These are phyloP conservation scores for Trichaptum fuscoviolaceum DNA, from an alignment of 768 basidiomycete species.

Conservation along the genomic window DNA sequence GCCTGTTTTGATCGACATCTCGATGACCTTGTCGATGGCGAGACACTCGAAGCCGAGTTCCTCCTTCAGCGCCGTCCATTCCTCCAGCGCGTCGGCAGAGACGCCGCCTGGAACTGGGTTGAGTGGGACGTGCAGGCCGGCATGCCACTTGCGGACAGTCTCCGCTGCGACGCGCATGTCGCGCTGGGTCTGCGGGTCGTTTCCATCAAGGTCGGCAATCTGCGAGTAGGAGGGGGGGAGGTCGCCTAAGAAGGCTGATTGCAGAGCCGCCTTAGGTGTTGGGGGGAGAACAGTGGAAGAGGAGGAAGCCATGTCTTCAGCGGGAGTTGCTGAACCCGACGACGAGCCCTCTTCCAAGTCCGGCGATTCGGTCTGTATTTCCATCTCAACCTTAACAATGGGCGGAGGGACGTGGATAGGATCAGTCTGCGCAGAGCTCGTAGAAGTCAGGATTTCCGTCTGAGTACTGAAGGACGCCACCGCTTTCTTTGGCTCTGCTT, in stretches of 20 bases:
- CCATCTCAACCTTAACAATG: constrained; percentile 37
- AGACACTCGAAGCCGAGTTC: constrained; percentile 74
- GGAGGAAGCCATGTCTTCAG: constrained; percentile 63
- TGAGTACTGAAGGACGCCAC: constrained; percentile 49
- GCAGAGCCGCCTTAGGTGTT: constrained; percentile 49
- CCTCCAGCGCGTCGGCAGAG: constrained; percentile 61
- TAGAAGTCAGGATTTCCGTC: constrained; percentile 37
- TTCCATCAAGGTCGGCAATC: constrained; percentile 35
- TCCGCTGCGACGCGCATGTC: constrained; percentile 51
- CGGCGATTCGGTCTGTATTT: constrained; percentile 58
- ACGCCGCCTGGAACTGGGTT: constrained; percentile 46
- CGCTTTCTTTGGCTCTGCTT: constrained; percentile 46
- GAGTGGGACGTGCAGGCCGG: constrained; percentile 44
- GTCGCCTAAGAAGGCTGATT: constrained; percentile 32
- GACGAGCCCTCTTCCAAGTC: constrained; percentile 31
- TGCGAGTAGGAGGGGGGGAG: constrained; percentile 73
- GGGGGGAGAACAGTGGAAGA: constrained; percentile 70
- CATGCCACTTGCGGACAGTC: constrained; percentile 67
- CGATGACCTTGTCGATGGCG: constrained; percentile 71
- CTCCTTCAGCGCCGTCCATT: constrained; percentile 75
- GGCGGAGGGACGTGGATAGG: constrained; percentile 10
- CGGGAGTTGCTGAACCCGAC: constrained; percentile 45
- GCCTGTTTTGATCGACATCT: constrained; percentile 32
- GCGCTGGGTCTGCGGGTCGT: constrained; percentile 24
- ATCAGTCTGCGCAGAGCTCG: constrained; percentile 35